Base-by-base conservation (phyloP, 2,329 filamentous ascomycete species). In the Alternaria novae-zelandiae region DNA sequence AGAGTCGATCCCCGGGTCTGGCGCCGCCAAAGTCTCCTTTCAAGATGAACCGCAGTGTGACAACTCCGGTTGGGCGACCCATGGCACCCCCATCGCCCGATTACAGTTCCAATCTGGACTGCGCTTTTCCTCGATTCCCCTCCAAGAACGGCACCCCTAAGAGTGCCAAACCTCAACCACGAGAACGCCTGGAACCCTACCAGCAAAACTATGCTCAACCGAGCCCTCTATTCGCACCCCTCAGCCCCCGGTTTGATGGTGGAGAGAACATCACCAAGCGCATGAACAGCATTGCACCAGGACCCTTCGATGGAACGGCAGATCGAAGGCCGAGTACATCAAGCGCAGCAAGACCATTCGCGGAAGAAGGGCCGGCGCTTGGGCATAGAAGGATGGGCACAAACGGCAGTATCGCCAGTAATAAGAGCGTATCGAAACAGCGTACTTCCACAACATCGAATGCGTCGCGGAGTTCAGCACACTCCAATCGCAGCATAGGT, bases 201-300 rank as follows among this genome's bases (percentile, higher is more conserved):
- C 70, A 69, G 28, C 74, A 76, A 51, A 57, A 67, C 43, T 79
- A 80, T 57, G 73, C 74, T 20, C 71, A 76, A 59, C 71, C 78
- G 15, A 76, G 73, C 54, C 75, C 79, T 13, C 66, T 76, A 4
- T 84, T 84, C 71, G 84, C 84, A 21, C 82, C 85, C 5, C 77
- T 82, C 20, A 88, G 83, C 65, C 86, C 87, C 25, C 77, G 76
- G 32, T 74, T 73, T 2, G 78, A 79, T 67, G 81, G 75, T 17
- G 80, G 79, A 61, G 80, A 77, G 53, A 82, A 78, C 56, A 51
- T 92, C 26, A 72, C 91, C 69, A 85, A 87, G 65, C 86, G 88
- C 55, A 87, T 92, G 84, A 86, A 91, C 68, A 85, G 82, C 9
- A 90, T 92, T 72, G 84, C 87, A 2, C 88, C 90, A 1, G 90